Evolutionary conservation across 1,139 yeast genomes (phyloP), one percentile per base, ranked within the genome.

Genomic region (Scheffersomyces quercinus): DNA sequence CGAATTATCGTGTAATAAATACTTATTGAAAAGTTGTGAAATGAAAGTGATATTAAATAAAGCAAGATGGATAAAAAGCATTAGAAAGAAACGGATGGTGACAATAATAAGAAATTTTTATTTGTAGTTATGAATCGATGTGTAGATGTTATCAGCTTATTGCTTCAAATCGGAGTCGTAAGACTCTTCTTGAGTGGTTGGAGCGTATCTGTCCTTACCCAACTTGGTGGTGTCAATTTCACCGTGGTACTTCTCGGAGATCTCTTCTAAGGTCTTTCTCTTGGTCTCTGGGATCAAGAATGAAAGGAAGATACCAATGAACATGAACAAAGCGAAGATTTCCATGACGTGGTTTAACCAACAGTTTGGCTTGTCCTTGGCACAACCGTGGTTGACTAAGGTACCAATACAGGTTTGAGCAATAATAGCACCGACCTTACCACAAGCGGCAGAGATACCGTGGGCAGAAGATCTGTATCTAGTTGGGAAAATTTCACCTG

Each of bases 381-480:
- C 69, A 81, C 96, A 88, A 53, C 81, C 78, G 68, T 85, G 91
- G 75, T 85, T 75, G 48, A 85, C 78, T 59, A 88, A 79, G 52
- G 95, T 88, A 75, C 96, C 96, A 56, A 89, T 68, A 65, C 87
- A 85, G 50, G 95, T 85, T 72, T 90, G 95, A 33, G 98, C 98
- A 71, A 93, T 81, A 55, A 93, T 88, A 48, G 99, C 98, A 75
- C 99, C 99, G 53, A 88, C 76, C 74, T 93, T 93, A 79, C 99
- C 99, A 41, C 82, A 66, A 43, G 96, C 98, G 53, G 99, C 99
- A 55, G 97, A 88, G 52, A 93, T 73, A 78, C 99, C 99, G 65
- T 93, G 99, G 44, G 98, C 97, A 55, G 97, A 85, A 36, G 98
- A 93, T 82, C 99, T 88, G 75, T 90, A 89, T 72, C 95, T 82